Base-by-base conservation (phyloP, 1,139 yeast species). In the Saccharomyces pastorianus region DNA sequence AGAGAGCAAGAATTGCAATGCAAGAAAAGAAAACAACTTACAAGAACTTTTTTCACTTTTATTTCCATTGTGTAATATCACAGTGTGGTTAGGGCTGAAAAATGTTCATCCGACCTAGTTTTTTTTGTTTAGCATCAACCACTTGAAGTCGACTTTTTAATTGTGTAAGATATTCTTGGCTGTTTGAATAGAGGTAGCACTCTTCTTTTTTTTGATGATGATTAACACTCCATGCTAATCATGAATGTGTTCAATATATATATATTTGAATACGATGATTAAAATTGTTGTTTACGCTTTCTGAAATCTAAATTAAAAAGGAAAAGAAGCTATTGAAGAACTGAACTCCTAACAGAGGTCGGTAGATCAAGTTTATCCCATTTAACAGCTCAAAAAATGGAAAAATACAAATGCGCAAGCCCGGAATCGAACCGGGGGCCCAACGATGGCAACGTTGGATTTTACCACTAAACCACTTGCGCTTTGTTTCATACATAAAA, bases 351-450 rank as follows among this genome's bases (percentile, higher is more conserved):
- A 1, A 11, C 6, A 8, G 13, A 4, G 2, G 13, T 38, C 2
- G 13, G 11, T 38, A 3, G 13, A 20, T 31, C 34, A 31, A 31
- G 4, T 31, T 31, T 2, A 31, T 31, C 34, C 34, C 34, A 31
- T 2, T 31, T 6, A n/a, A 4, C 6, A 4, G 23, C 23, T 23
- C 3, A 23, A 3, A 4, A 23, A 23, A 23, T 23, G 23, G 14
- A 34, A 48, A 32, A 34, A 34, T 34, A 25, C 2, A 47, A 2
- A 6, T 48, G 50, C 50, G 50, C 50, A 48, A 48, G 50, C 50
- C 50, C 50, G 50, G 50, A 48, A 48, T 48, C 50, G 50, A 48
- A 48, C 50, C 50, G 50, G 50, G 50, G 50, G 50, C 50, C 50
- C 50, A 48, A 48, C 50, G 50, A 48, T 48, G 50, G 50, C 50